Evolutionary conservation across 768 basidiomycete genomes (phyloP), one percentile per base, ranked within the genome.

Genomic region (Rhodotorula babjevae): DNA sequence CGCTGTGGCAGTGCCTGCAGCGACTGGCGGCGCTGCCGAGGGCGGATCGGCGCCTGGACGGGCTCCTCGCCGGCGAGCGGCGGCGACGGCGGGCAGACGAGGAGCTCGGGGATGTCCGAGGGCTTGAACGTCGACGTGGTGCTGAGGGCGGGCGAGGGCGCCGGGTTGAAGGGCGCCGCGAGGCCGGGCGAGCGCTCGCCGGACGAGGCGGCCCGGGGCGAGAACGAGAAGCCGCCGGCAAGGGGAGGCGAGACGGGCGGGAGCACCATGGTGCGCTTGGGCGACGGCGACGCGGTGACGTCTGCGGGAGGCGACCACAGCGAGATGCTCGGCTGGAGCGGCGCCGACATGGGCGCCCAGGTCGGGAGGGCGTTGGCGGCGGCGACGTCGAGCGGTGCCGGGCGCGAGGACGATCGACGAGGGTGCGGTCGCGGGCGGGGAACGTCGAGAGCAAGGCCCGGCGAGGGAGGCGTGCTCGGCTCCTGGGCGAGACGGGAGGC

Each of bases 71-170:
- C 42, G 3, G 11, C 63, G 27, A 65, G 66, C 12, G 68, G 58
- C 16, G 74, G 70, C 46, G 65, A 67, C 23, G 67, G 74, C 27
- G 74, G 74, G 56, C 65, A 69, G 33, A 75, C 67, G 52, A 71
- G 68, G 12, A 75, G 63, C 61, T 75, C 74, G n/a, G 74, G 74
- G 21, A 75, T 69, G 44, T 65, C 66, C 60, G 27, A 65, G 1
- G 64, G 57, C 21, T 64, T 61, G 57, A 74, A 69, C 23, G 73
- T 74, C 52, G 73, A 74, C 3, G 68, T 63, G 44, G 73, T 19
- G 58, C 68, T 69, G 27, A 67, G 50, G 0, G 73, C 62, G 7
- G 73, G 73, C 7, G 69, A 66, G 0, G 63, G 62, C 3, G 10
- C 49, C 10, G 65, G 65, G 11, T 36, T 49, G 57, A 73, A 69